Conservation (phyloP, 495 filamentous ascomycete genomes). For the Penicillium antarcticum region DNA sequence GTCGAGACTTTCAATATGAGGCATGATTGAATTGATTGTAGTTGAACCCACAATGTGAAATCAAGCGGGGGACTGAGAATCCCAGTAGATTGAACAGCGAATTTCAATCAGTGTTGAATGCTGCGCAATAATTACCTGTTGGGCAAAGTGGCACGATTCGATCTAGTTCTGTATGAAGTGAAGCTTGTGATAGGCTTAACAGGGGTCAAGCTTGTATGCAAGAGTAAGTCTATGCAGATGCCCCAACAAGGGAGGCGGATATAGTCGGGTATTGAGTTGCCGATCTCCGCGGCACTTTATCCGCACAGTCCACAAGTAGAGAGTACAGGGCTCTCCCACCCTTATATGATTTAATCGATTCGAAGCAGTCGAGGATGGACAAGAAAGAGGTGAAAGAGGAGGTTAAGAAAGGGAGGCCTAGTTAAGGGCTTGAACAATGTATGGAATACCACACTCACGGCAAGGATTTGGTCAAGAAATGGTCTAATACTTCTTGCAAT, state of each 20-base stretch:
- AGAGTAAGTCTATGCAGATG: conserved; percentile 2
- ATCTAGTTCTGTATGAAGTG: conserved; percentile 1
- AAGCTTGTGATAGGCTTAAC: conserved; percentile 1
- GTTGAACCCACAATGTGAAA: not conserved
- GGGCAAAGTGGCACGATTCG: not conserved
- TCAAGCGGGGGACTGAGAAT: too few relatives aligned
- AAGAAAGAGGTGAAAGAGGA: too few relatives aligned
- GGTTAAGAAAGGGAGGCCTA: too few relatives aligned
- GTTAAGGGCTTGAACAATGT: too few relatives aligned
- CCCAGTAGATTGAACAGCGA: not conserved
- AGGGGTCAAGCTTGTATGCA: conserved; percentile 8
- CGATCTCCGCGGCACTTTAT: conserved; percentile 16
- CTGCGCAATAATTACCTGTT: not conserved
- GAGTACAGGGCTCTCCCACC: too few relatives aligned
- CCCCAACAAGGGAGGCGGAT: conserved; percentile 19
- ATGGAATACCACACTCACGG: too few relatives aligned
- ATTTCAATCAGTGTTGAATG: not conserved
- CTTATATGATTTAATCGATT: too few relatives aligned
- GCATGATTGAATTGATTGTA: conserved; percentile 11
- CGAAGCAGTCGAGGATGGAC: too few relatives aligned
- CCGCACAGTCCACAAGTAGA: too few relatives aligned
- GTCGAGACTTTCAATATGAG: conserved; percentile 22
- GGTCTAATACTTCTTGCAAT: too few relatives aligned
- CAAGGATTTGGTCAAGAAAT: too few relatives aligned
- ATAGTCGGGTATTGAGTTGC: conserved; percentile 14